Percentiles rank a stretch among this genome's conserved stretches.
Conservation (phyloP, 345 rosid genomes). For the Ceriops zippeliana region DNA sequence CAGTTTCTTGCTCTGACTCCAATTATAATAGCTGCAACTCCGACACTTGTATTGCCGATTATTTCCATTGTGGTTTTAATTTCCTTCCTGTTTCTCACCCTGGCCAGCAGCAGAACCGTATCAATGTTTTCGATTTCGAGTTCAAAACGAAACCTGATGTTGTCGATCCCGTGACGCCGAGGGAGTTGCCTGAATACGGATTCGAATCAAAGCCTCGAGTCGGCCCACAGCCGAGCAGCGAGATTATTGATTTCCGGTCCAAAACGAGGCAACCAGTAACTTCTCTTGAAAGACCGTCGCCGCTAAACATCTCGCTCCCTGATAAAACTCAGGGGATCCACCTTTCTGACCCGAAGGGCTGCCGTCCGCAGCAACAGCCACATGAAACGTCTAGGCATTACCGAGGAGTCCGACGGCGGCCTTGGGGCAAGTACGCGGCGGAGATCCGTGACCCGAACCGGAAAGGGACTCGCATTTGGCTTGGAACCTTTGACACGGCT, state of each 20-base stretch:
- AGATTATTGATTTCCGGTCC: slow-evolving; percentile 22
- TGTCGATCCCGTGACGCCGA: slow-evolving; percentile 31
- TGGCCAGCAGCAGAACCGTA: slow-evolving; percentile 1
- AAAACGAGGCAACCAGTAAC: neutral
- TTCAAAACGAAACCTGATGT: slow-evolving; percentile 36
- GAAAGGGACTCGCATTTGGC: slow-evolving; percentile 75
- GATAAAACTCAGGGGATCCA: slow-evolving; percentile 44
- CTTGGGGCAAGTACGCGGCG: slow-evolving; percentile 97
- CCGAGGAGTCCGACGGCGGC: slow-evolving; percentile 85
- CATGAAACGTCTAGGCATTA: slow-evolving; percentile 41
- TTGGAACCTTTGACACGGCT: slow-evolving; percentile 79
- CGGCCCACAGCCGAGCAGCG: neutral
- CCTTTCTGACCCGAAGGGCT: slow-evolving; percentile 21
- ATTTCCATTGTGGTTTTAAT: neutral
- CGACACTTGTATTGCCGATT: slow-evolving; percentile 19
- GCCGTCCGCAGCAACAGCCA: slow-evolving; percentile 8
- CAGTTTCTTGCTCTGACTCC: slow-evolving; percentile 14
- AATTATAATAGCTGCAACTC: slow-evolving; percentile 19
- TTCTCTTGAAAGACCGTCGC: slow-evolving; percentile 23
- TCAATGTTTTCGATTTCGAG: slow-evolving; percentile 32
- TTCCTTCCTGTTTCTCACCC: neutral
- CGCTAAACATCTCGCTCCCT: slow-evolving; percentile 53
- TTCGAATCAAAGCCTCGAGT: neutral
- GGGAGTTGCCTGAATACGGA: neutral
- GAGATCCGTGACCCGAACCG: slow-evolving; percentile 88